A percentile compares a stretch with the other conserved stretches of the same genome.
Conservation (phyloP, 257 asterid genomes). For the Solanum ossicruentum region DNA sequence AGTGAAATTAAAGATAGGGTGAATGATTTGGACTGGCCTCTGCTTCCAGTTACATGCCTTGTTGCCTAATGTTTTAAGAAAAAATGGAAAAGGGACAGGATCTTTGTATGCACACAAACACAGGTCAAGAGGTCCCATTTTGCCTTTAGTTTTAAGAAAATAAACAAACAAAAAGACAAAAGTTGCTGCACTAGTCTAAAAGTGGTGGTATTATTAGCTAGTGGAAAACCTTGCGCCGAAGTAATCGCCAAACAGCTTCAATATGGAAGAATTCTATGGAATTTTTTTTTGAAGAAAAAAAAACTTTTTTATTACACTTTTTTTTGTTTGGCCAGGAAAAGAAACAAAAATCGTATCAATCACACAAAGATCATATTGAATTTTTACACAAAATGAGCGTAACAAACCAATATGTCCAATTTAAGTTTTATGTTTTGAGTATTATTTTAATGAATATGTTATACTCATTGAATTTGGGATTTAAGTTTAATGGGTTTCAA, state of each 20-base stretch:
- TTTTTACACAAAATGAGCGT: neutral
- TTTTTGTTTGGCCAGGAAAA: neutral
- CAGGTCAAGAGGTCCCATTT: neutral
- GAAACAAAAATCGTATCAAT: neutral
- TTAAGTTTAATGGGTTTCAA: neutral
- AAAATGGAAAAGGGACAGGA: neutral
- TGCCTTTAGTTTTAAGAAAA: neutral
- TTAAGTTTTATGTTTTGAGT: neutral
- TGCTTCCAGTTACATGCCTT: neutral
- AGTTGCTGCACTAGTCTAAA: neutral
- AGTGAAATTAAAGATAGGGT: neutral
- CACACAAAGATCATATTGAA: neutral
- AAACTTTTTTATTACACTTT: neutral
- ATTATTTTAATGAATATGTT: neutral
- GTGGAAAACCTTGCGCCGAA: neutral
- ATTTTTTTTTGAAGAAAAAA: neutral
- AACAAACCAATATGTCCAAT: neutral
- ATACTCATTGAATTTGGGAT: neutral
- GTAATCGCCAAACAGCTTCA: neutral
- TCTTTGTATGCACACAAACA: neutral
- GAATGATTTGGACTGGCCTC: neutral
- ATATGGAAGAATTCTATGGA: neutral
- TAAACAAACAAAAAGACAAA: neutral
- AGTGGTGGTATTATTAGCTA: neutral
- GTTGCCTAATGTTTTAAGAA: neutral